Percentiles rank a stretch among this genome's conserved stretches.
Evolutionary conservation across 129 eudicot genomes (phyloP).

Genomic region (Chrysanthemum lavandulifolium): DNA sequence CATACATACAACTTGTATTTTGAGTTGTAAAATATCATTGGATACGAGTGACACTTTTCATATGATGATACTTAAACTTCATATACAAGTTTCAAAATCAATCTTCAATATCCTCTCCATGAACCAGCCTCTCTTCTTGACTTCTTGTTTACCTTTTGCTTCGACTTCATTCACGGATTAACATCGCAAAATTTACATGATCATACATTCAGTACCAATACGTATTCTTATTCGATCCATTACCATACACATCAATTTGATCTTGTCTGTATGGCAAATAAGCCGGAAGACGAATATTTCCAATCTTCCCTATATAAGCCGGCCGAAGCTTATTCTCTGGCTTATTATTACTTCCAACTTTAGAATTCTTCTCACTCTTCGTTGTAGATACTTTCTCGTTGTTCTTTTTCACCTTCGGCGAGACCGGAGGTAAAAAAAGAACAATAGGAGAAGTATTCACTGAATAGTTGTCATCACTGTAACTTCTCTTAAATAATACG

Average conservation of each 20-base stretch:
- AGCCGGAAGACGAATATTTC: constrained; percentile 21
- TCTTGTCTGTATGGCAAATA: constrained; percentile 31
- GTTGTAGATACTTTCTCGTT: constrained; percentile 15
- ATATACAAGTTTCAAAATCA: too few species aligned
- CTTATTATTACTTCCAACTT: background rate
- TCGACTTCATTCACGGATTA: too few species aligned
- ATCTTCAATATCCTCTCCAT: too few species aligned
- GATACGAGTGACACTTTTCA: too few species aligned
- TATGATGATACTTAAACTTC: too few species aligned
- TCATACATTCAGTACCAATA: constrained; percentile 19
- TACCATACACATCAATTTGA: constrained; percentile 21
- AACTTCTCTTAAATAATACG: constrained; percentile 33
- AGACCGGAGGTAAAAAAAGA: constrained; percentile 15
- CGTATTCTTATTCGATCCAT: constrained; percentile 26
- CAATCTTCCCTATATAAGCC: constrained; percentile 20
- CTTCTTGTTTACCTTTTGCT: too few species aligned
- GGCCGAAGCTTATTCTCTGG: constrained; percentile 11
- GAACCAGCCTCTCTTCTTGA: too few species aligned
- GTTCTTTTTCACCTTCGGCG: constrained; percentile 15
- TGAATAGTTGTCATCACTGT: constrained; percentile 32
- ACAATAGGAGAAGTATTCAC: background rate
- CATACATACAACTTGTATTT: too few species aligned
- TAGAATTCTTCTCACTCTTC: constrained; percentile 9
- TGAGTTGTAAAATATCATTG: too few species aligned
- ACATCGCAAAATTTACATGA: too few species aligned